Base-by-base conservation (phyloP, 2,329 filamentous ascomycete genomes). In the Plenodomus tracheiphilus region DNA sequence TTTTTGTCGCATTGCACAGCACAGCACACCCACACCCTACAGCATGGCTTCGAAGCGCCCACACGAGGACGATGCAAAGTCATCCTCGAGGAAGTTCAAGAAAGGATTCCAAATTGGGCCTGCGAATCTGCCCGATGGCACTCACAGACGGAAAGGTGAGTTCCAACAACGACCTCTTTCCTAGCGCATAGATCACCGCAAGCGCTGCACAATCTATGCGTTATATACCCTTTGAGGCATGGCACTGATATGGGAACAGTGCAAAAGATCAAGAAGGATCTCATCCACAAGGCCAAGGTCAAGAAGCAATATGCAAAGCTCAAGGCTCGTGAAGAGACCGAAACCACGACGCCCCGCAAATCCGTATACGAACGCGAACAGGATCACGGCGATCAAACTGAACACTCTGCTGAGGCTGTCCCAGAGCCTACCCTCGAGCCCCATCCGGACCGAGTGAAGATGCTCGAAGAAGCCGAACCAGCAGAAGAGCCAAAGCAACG, bases 231-330 rank as follows among this genome's bases (percentile, higher is more conserved):
- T 11, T 15, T 11, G 18, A 9, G 15, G 8, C 16, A 18, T 37
- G 35, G 11, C 15, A 15, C 35, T 37, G 16, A 17, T 34, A 47
- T 20, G 40, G 61, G 41, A 58, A 41, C 38, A 93, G 89, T 89
- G 49, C 85, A 89, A 72, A 93, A 93, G 74, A 94, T 96, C 67
- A 97, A 97, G 74, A 82, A 87, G 58, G 84, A 89, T 58, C 78
- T 96, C 47, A 97, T 97, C 64, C 85, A 91, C 72, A 95, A 94
- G 72, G 91, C 92, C 52, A 96, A 97, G 74, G 81, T 96, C 54
- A 94, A 93, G 75, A 96, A 96, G 74, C 84, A 88, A 36, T 97
- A 96, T 69, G 88, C 88, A 55, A 97, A 96, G 74, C 78, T 96
- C 56, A 93, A 92, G 73, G 85, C 85, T 35, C 75, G 77, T 39